phyloP scores from a whole-genome alignment of 2,329 filamentous ascomycete species.

The Zymoseptoria pseudotritici region DNA sequence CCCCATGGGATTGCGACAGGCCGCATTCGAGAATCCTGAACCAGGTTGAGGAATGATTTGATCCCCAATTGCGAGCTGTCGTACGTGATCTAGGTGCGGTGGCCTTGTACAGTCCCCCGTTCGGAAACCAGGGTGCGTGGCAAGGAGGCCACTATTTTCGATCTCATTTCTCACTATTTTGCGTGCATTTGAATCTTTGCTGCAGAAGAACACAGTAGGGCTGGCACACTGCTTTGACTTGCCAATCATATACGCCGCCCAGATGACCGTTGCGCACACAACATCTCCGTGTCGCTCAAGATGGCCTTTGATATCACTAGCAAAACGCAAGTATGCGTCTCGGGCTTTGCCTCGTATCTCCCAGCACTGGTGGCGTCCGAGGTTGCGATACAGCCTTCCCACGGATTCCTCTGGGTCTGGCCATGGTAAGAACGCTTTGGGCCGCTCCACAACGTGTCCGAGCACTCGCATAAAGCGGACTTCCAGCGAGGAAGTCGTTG shows the following conservation, averaged over 20 bases:
- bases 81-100: slow-evolving; percentile 2
- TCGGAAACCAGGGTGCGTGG: neutral
- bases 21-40: too few relatives aligned
- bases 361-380: slow-evolving; percentile 5
- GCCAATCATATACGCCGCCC: slow-evolving; percentile 7
- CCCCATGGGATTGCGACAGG: too few relatives aligned
- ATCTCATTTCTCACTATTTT: slow-evolving; percentile 1
- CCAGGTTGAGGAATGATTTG: too few relatives aligned
- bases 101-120: slow-evolving; percentile 5
- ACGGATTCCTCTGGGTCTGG: slow-evolving; percentile 3
- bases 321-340: slow-evolving; percentile 1
- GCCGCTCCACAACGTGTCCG: too few relatives aligned
- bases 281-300: slow-evolving; percentile 3
- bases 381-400: neutral
- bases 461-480: too few relatives aligned
- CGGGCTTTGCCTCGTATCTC: slow-evolving; percentile 4
- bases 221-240: slow-evolving; percentile 1
- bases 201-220: slow-evolving; percentile 6
- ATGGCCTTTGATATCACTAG: slow-evolving; percentile 4
- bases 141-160: slow-evolving; percentile 2
- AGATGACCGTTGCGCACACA: slow-evolving; percentile 1
- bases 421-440: too few relatives aligned
- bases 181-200: slow-evolving; percentile 1
- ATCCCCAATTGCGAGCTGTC: slow-evolving; percentile 3
- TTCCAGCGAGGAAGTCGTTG: slow-evolving; percentile 1